Conservation (phyloP, 2,329 filamentous ascomycete genomes). For the Aspergillus niger region DNA sequence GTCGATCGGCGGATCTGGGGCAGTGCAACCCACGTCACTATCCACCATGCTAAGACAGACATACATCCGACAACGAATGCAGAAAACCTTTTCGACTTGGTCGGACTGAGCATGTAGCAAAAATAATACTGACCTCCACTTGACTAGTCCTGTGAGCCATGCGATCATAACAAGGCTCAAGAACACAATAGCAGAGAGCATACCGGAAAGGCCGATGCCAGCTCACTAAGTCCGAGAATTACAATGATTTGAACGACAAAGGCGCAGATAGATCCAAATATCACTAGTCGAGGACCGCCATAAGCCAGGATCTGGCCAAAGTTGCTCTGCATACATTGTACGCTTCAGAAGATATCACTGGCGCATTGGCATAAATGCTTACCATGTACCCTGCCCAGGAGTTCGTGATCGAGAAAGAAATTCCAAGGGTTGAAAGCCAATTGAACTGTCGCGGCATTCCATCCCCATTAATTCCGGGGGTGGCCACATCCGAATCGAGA, state of each 20-base stretch:
- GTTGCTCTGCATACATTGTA: not conserved
- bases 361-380: not conserved
- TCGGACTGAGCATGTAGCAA: not conserved
- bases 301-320: not conserved
- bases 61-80: slow-evolving; percentile 1
- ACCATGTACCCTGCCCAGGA: not conserved
- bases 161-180: not conserved
- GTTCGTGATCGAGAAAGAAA: not conserved
- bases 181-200: not conserved
- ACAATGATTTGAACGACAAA: not conserved
- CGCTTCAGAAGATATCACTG: not conserved
- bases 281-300: not conserved
- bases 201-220: not conserved
- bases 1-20: not conserved
- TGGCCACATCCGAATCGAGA: not conserved
- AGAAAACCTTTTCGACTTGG: not conserved
- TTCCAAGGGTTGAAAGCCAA: not conserved
- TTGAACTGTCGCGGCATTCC: not conserved
- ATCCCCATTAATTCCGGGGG: not conserved
- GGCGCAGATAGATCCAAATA: not conserved
- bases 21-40: not conserved
- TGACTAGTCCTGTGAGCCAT: not conserved
- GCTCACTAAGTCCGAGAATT: not conserved
- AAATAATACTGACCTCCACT: not conserved
- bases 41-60: slow-evolving; percentile 2